These are phyloP conservation scores for Lepiota venenata DNA, from an alignment of 768 basidiomycete species.

Conservation along the genomic window DNA sequence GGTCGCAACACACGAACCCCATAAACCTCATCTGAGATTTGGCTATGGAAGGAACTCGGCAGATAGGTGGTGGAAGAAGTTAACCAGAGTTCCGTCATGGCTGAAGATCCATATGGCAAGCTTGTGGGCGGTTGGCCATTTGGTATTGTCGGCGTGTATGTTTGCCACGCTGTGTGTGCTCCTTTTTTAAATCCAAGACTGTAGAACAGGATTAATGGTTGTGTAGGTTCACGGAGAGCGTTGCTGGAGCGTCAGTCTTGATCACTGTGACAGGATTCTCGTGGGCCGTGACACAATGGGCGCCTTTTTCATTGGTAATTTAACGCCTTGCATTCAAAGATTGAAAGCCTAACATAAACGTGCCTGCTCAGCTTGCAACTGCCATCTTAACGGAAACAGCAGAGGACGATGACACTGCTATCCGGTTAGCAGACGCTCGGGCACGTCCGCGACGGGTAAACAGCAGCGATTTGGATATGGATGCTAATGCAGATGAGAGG, in stretches of 20 bases:
- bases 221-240: slow-evolving; percentile 65
- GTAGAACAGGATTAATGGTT: neutral
- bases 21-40: neutral
- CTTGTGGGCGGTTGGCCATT: slow-evolving; percentile 78
- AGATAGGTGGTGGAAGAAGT: slow-evolving; percentile 18
- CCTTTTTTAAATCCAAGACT: slow-evolving; percentile 1
- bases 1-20: slow-evolving; percentile 14
- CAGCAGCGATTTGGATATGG: slow-evolving; percentile 5
- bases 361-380: slow-evolving; percentile 62
- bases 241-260: slow-evolving; percentile 69
- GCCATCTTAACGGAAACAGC: slow-evolving; percentile 68
- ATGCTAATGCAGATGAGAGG: slow-evolving; percentile 22
- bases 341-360: neutral
- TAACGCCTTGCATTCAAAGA: neutral
- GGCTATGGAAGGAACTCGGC: neutral
- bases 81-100: slow-evolving; percentile 32
- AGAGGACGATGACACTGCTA: slow-evolving; percentile 31
- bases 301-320: slow-evolving; percentile 82
- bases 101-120: slow-evolving; percentile 60
- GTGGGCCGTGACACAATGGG: slow-evolving; percentile 95
- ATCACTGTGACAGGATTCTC: slow-evolving; percentile 82
- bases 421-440: slow-evolving; percentile 43
- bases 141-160: slow-evolving; percentile 76
- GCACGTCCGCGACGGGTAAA: slow-evolving; percentile 23
- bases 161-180: slow-evolving; percentile 73